Percentiles rank a stretch among this genome's conserved stretches.
These are phyloP conservation scores for Cymbidium sinense DNA, from an alignment of 106 monocot genomes.

Conservation along the genomic window DNA sequence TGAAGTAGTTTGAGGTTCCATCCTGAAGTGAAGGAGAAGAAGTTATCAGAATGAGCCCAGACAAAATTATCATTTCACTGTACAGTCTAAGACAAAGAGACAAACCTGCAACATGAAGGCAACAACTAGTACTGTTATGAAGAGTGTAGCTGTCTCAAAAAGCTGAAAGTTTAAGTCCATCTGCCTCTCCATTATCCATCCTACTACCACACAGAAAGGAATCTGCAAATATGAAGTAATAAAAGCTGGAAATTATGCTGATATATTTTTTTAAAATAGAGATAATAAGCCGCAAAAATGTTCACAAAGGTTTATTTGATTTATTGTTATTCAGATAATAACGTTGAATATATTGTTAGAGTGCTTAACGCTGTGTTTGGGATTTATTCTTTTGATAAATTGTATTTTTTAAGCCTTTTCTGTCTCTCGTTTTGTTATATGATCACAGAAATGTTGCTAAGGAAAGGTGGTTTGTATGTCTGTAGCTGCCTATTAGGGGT, in stretches of 20 bases:
- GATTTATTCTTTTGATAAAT: not conserved
- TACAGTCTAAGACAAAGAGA: not conserved
- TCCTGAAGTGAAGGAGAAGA: conserved; percentile 28
- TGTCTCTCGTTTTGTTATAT: no score
- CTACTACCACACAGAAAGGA: conserved; percentile 59
- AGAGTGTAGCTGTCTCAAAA: conserved; percentile 69
- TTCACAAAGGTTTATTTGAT: not conserved
- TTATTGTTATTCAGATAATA: not conserved
- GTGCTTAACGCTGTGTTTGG: not conserved
- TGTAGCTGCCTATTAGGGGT: not conserved
- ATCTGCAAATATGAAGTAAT: conserved; percentile 34
- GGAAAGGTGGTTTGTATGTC: not conserved
- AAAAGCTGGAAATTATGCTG: not conserved
- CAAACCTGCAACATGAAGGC: conserved; percentile 69
- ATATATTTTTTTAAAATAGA: not conserved
- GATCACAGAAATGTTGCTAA: not conserved
- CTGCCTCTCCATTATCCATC: conserved; percentile 64
- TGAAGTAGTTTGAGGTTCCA: conserved; percentile 70
- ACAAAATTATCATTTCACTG: not conserved
- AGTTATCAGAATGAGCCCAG: not conserved
- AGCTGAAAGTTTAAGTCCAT: conserved; percentile 82
- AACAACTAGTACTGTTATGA: conserved; percentile 64
- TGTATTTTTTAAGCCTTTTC: not conserved
- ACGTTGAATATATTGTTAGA: no score
- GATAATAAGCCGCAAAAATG: no score